Base-by-base conservation (phyloP, 257 asterid species). In the Agastache rugosa region DNA sequence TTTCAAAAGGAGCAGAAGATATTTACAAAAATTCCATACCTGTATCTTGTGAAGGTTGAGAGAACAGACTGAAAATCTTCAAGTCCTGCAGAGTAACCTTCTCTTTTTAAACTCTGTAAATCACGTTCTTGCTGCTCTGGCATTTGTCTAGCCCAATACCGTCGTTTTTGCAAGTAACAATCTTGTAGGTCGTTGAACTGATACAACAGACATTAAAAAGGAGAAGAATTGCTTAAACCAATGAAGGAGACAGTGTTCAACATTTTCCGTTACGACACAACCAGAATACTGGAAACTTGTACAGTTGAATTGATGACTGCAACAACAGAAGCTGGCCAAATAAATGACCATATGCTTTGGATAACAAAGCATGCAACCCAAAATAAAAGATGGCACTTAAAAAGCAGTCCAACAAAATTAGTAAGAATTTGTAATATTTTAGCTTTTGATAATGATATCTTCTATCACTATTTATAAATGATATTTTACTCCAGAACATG, bases 171-270 rank as follows among this genome's bases (percentile, higher is more conserved):
- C 82, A 92, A 75, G 80, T 92, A 92, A 77, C 93, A 89, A 27
- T 88, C 95, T 87, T 90, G 96, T 17, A 92, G 94, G 75, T 90
- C 95, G 55, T 79, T 84, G 80, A 92, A 88, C 97, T 89, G 90
- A 63, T 63, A 75, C 54, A 67, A 54, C 27, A 60, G 25, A 66
- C 25, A 39, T 70, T 34, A 45, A 69, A 51, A 19, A 69, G 35
- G 66, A 50, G 44, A 48, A 75, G 58, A 50, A 53, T 8, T 44
- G 14, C 11, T 54, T 12, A 68, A 14, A 20, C 34, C 34, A 54
- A 71, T 51, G 55, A 56, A 44, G 16, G 45, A 70, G 62, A 65
- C 44, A 50, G 37, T 25, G 44, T 45, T 27, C 9, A 56, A 34
- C 55, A 71, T 31, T 73, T 55, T 74, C 72, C 58, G 63, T 5